These are phyloP conservation scores for Exophiala phaeomuriformis DNA, from an alignment of 2,329 filamentous ascomycete species.

Conservation along the genomic window DNA sequence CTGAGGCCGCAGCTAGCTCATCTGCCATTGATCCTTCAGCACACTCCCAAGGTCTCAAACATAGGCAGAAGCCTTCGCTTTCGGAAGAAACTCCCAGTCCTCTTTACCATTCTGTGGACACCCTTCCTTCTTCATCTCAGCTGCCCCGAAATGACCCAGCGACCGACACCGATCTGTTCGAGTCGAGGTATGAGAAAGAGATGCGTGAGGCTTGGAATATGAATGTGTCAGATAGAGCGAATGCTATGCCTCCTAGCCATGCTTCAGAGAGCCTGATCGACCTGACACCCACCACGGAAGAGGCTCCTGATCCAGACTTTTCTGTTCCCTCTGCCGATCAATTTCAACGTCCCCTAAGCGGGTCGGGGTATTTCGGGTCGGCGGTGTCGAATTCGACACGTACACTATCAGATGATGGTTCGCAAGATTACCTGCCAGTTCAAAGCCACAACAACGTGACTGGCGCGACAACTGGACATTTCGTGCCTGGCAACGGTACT, in stretches of 20 bases:
- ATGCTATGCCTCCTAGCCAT: slow-evolving; percentile 32
- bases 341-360: slow-evolving; percentile 18
- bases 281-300: slow-evolving; percentile 42
- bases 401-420: slow-evolving; percentile 33
- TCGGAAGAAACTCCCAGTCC: not conserved
- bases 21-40: slow-evolving; percentile 7
- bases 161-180: slow-evolving; percentile 11
- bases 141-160: slow-evolving; percentile 10
- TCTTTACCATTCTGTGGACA: not conserved
- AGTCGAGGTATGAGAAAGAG: slow-evolving; percentile 26
- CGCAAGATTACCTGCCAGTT: slow-evolving; percentile 21
- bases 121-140: not conserved
- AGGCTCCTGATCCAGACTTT: slow-evolving; percentile 29
- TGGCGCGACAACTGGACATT: not conserved
- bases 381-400: slow-evolving; percentile 25
- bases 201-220: slow-evolving; percentile 28
- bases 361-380: slow-evolving; percentile 28
- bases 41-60: slow-evolving; percentile 2
- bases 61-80: slow-evolving; percentile 1
- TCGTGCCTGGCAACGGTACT: not conserved
- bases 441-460: slow-evolving; percentile 2
- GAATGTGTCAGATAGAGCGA: slow-evolving; percentile 14
- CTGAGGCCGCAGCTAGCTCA: slow-evolving; percentile 1
- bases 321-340: slow-evolving; percentile 19
- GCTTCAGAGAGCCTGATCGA: slow-evolving; percentile 39